Base-by-base conservation (phyloP, 257 asterid genomes). In the Plantago ovata region DNA sequence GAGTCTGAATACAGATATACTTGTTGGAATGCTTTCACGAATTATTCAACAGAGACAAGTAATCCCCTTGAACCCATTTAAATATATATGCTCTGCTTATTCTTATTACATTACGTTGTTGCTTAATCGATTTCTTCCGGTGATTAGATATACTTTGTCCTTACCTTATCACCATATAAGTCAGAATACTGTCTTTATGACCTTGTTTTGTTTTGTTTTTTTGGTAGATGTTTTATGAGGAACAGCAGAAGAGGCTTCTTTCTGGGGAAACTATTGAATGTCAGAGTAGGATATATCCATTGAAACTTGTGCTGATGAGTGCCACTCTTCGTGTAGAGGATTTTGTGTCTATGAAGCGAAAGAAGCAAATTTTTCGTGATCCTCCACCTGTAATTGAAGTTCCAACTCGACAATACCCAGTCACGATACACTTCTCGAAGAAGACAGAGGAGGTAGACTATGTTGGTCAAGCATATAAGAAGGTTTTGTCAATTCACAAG, bases 21-120 rank as follows among this genome's bases (percentile, higher is more conserved):
- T 92, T 66, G 75, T 88, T n/a, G 96, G 96, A 68, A 88, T 92
- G 98, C 98, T 92, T 75, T 92, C 98, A 36, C 98, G 96, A 74
- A 91, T 88, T 60, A 75, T 84, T 77, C 86, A 74, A 67, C 79
- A 66, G 71, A 95, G 93, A 43, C 89, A 81, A 65, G 98, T 87
- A 76, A 82, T 47, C 40, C 36, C 58, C 45, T 32, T 48, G 45
- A 60, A 45, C 68, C 55, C 28, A 60, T 53, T 38, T 48, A 32
- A 53, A 53, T 56, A 45, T 54, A 36, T 57, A n/a, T n/a, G 22
- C n/a, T n/a, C 3, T 56, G 19, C 40, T 46, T 68, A 15, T 50
- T 46, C 42, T n/a, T 56, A 46, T 62, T 52, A 44, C 55, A 9
- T 46, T 38, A 47, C 59, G 10, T 41, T 16, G 24, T n/a, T n/a